Evolutionary conservation across 208 protist genomes (phyloP).

Genomic region (Leishmania lainsoni): DNA sequence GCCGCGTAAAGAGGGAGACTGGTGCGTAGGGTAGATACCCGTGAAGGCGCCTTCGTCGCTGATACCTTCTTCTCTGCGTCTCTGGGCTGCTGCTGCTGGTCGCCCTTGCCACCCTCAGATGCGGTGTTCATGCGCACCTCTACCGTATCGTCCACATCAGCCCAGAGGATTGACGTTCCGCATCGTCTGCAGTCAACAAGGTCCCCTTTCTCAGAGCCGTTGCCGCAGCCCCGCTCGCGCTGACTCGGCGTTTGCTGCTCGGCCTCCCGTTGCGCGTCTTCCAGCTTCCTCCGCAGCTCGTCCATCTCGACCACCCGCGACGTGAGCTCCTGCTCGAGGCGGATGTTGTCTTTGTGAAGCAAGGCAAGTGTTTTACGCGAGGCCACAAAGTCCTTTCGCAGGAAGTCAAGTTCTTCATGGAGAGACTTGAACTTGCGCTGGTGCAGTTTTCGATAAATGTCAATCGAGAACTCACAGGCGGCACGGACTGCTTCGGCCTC

Average conservation of each 20-base stretch:
- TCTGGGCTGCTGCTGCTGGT: neutral
- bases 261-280: slow-evolving; percentile 7
- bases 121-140: neutral
- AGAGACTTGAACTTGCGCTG: slow-evolving; percentile 54
- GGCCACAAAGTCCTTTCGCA: slow-evolving; percentile 61
- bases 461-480: slow-evolving; percentile 42
- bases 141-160: neutral
- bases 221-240: neutral
- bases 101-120: neutral
- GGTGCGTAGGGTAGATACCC: neutral
- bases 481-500: slow-evolving; percentile 26
- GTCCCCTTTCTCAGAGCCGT: neutral
- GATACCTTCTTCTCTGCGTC: neutral
- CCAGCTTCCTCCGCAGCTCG: slow-evolving; percentile 24
- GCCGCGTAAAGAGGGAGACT: slow-evolving; percentile 11
- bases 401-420: slow-evolving; percentile 70
- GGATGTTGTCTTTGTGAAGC: slow-evolving; percentile 52
- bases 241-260: neutral
- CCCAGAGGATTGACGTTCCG: neutral
- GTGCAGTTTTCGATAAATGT: slow-evolving; percentile 56
- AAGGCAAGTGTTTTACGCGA: slow-evolving; percentile 57
- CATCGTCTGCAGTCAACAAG: neutral
- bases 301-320: slow-evolving; percentile 42
- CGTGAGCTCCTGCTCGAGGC: slow-evolving; percentile 46
- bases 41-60: neutral